Evolutionary conservation across 2,329 filamentous ascomycete species (phyloP).

Genomic region (Beauveria sp.): DNA sequence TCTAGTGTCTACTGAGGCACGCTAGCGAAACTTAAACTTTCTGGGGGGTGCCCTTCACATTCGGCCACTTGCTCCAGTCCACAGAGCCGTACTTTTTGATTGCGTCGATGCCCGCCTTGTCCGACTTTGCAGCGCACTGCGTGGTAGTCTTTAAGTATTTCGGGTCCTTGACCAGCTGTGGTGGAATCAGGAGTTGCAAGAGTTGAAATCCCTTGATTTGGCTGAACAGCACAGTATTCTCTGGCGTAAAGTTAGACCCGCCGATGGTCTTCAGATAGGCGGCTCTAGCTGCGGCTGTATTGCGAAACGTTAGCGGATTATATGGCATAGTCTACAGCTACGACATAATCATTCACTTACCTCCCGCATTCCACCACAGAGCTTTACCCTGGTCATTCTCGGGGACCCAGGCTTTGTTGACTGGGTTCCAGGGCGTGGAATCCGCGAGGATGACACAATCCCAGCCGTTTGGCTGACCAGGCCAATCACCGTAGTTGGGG

Average conservation of each 20-base stretch:
- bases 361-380: not conserved
- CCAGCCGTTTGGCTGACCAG: not conserved
- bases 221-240: not conserved
- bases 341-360: not conserved
- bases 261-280: not conserved
- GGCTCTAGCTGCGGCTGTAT: not conserved
- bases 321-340: no score
- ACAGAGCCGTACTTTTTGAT: not conserved
- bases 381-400: not conserved
- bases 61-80: not conserved
- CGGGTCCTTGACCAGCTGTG: not conserved
- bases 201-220: not conserved
- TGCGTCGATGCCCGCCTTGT: not conserved
- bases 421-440: not conserved
- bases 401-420: not conserved
- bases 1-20: no score
- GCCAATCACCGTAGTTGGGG: not conserved
- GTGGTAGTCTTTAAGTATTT: not conserved
- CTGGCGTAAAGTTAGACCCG: not conserved
- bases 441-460: not conserved
- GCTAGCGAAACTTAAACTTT: not conserved
- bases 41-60: not conserved
- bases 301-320: not conserved
- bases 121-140: constrained; percentile 1
- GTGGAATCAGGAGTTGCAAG: not conserved